Conservation (phyloP, 2,329 filamentous ascomycete genomes). For the Whalleya microplaca region DNA sequence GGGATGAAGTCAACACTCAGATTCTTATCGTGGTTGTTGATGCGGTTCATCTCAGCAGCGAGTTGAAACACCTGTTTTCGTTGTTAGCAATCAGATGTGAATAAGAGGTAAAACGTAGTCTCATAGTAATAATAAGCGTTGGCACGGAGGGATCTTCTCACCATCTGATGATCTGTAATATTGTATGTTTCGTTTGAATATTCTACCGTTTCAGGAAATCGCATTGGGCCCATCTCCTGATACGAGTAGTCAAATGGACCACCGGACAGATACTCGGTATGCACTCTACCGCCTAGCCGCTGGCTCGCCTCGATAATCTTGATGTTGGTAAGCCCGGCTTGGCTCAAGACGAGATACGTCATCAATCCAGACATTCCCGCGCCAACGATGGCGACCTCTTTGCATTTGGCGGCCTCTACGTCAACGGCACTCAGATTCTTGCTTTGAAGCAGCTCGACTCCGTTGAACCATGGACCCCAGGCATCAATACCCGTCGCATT, state of each 20-base stretch:
- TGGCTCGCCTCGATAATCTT: constrained; percentile 64
- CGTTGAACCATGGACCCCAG: constrained; percentile 67
- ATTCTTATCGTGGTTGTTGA: constrained; percentile 56
- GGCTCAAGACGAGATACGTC: constrained; percentile 55
- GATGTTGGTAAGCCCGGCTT: constrained; percentile 61
- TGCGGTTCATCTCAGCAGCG: constrained; percentile 59
- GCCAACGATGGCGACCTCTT: constrained; percentile 65
- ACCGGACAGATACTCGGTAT: constrained; percentile 64
- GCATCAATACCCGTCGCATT: constrained; percentile 52
- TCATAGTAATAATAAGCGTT: background rate
- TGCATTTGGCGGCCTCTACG: constrained; percentile 57
- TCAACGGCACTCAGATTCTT: constrained; percentile 58
- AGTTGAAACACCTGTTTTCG: constrained; percentile 58
- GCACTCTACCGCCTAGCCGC: constrained; percentile 65
- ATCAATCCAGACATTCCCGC: constrained; percentile 69
- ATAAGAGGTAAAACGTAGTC: background rate
- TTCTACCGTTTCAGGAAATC: constrained; percentile 59
- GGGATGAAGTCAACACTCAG: constrained; percentile 63
- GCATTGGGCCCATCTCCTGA: constrained; percentile 69
- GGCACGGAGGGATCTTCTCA: constrained; percentile 1
- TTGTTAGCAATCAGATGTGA: constrained; percentile 1
- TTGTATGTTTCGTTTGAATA: constrained; percentile 59
- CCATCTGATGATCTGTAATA: constrained; percentile 66
- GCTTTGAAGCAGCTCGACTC: constrained; percentile 59
- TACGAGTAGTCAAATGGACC: constrained; percentile 67